Conservation (phyloP, 208 protist species). For the Crithidia brevicula region DNA sequence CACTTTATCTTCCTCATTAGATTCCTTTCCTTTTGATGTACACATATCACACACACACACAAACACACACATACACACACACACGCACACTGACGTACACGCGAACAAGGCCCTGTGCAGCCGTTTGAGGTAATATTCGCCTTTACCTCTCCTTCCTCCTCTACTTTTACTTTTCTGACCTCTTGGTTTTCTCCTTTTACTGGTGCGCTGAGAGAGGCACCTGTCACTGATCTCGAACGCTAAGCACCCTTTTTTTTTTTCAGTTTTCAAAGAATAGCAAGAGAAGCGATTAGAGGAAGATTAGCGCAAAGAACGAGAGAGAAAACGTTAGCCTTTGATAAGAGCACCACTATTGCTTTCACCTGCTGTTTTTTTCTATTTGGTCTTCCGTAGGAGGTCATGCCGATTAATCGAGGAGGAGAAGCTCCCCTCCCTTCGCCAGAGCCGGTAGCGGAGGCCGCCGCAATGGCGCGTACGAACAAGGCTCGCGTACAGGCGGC, state of each 20-base stretch:
- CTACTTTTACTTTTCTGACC: neutral
- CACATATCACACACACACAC: neutral
- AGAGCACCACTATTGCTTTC: too few relatives aligned
- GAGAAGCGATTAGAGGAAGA: too few relatives aligned
- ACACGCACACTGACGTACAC: neutral
- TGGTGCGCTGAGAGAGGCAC: neutral
- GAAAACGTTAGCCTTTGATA: too few relatives aligned
- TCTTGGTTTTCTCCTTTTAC: neutral
- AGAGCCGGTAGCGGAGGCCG: neutral
- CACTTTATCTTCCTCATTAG: conserved; percentile 2
- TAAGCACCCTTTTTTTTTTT: too few relatives aligned
- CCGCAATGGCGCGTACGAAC: conserved; percentile 24
- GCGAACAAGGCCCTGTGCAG: too few relatives aligned
- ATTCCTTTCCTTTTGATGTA: conserved; percentile 11
- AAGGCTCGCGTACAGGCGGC: conserved; percentile 54
- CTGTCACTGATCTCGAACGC: neutral
- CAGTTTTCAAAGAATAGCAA: too few relatives aligned
- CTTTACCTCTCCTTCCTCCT: neutral
- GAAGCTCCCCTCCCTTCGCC: neutral
- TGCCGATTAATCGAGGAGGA: too few relatives aligned
- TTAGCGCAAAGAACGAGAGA: too few relatives aligned
- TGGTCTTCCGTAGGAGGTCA: too few relatives aligned
- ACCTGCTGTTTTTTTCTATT: too few relatives aligned
- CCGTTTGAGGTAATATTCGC: too few relatives aligned
- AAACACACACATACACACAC: conserved; percentile 7